Evolutionary conservation across 1,139 yeast genomes (phyloP), one percentile per base, ranked within the genome.

Genomic region (Kodamaea sp.): DNA sequence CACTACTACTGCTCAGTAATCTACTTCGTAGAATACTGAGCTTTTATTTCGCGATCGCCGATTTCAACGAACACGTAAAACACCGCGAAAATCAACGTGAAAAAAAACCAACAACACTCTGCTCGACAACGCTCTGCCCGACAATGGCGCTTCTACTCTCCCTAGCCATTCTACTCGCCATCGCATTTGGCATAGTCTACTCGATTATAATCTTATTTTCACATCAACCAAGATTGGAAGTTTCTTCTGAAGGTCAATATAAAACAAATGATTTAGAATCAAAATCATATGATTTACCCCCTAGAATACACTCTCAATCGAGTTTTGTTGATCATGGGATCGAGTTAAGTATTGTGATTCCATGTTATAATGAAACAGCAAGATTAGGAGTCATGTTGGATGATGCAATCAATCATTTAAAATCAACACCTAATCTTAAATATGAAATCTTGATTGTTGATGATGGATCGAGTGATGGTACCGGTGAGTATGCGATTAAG

Each of bases 391-490:
- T 65, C 35, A 87, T 92, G 95, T 69, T 92, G 41, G 81, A 78
- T 39, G 97, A 92, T 45, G 76, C 94, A 2, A 71, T 87, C 31
- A 75, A 62, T 8, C 78, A 74, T 49, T 67, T 94, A 45, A 59
- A 71, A 27, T 33, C 45, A 4, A 48, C 60, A 6, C 68, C 65
- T 43, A 32, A 30, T 1, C 54, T 49, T 15, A 43, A 57, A 24
- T 90, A 81, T 76, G 98, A 92, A 62, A 79, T 92, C 35, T 47
- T 92, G 29, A 73, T 92, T 22, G 92, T 92, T 10, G 97, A 92
- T 62, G 98, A 92, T 62, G 97, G 96, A 2, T 86, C 96, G 3
- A 67, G 60, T 34, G 98, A 92, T 62, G 82, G 82, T 2, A 92
- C 98, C 0, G 77, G 80, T 7, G 73, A 75, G 27, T 84, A 71